Percentiles rank a stretch among this genome's conserved stretches.
These are phyloP conservation scores for Heterobasidion annosum DNA, from an alignment of 1,284 basidiomycete species.

Conservation along the genomic window DNA sequence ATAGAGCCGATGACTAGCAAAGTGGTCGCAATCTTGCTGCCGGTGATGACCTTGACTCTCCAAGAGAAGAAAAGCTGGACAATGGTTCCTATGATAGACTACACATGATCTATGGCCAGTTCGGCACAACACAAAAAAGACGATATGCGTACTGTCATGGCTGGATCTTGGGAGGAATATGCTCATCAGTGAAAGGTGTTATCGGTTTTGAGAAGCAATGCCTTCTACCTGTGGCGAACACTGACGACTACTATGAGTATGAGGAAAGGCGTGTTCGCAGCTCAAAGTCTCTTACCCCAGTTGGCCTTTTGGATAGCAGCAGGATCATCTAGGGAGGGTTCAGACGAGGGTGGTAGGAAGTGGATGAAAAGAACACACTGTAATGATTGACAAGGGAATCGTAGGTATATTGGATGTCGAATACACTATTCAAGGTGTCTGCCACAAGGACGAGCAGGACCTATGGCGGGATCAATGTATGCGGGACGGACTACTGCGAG, in stretches of 20 bases:
- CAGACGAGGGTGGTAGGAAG: neutral
- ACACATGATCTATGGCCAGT: neutral
- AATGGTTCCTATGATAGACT: slow-evolving; percentile 28
- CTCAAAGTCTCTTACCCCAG: slow-evolving; percentile 18
- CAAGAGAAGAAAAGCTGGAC: slow-evolving; percentile 35
- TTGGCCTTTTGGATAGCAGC: slow-evolving; percentile 18
- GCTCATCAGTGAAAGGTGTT: neutral
- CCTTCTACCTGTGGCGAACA: slow-evolving; percentile 22
- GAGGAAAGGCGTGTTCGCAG: neutral
- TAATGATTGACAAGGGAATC: slow-evolving; percentile 25
- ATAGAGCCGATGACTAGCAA: slow-evolving; percentile 19
- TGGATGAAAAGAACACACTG: slow-evolving; percentile 16
- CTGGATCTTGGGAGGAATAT: slow-evolving; percentile 16
- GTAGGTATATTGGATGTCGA: slow-evolving; percentile 31
- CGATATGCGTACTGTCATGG: slow-evolving; percentile 18
- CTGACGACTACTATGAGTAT: slow-evolving; percentile 6
- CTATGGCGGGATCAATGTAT: slow-evolving; percentile 10
- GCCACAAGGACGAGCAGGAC: slow-evolving; percentile 24
- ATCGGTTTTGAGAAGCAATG: too few species aligned
- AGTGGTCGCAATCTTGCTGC: slow-evolving; percentile 17
- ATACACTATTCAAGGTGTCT: slow-evolving; percentile 28
- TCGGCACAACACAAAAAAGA: neutral
- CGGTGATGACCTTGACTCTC: slow-evolving; percentile 30
- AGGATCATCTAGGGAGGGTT: slow-evolving; percentile 14
- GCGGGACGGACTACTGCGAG: neutral